A percentile compares a stretch with the other conserved stretches of the same genome.
phyloP scores from a whole-genome alignment of 1,284 basidiomycete species.

The Ceratobasidium sp. region DNA sequence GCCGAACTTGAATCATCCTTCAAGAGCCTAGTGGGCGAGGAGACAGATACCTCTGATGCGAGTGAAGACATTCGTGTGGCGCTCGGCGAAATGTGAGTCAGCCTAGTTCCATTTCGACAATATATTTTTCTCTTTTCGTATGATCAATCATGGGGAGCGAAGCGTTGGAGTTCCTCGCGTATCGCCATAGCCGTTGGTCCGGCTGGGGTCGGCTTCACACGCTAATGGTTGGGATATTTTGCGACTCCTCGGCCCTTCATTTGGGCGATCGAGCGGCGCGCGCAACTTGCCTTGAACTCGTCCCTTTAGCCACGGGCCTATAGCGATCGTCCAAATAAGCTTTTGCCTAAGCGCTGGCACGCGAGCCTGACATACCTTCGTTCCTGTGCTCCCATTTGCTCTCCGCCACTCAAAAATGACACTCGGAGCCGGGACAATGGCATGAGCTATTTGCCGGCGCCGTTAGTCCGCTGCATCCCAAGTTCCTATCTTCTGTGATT shows the following conservation, averaged over 20 bases:
- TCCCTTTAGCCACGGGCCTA: not conserved
- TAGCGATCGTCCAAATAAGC: not conserved
- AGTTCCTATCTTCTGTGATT: not conserved
- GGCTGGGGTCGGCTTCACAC: not conserved
- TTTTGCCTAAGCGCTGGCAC: not conserved
- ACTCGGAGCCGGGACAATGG: not conserved
- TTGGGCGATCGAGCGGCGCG: not conserved
- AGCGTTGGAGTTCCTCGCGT: constrained; percentile 1
- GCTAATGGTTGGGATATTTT: not conserved
- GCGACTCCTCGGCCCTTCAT: not conserved
- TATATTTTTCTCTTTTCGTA: not conserved
- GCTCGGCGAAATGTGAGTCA: constrained; percentile 75
- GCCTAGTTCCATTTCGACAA: not conserved
- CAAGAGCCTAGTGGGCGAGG: constrained; percentile 52
- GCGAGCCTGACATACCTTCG: not conserved
- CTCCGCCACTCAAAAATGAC: not conserved
- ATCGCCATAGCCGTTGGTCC: constrained; percentile 28
- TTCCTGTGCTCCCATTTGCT: not conserved
- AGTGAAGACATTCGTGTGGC: constrained; percentile 63
- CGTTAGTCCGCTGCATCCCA: constrained; percentile 1
- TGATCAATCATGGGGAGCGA: not conserved
- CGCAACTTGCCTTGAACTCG: not conserved
- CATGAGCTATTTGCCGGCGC: not conserved
- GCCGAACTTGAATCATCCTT: constrained; percentile 56
- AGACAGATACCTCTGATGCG: constrained; percentile 55